Percentiles rank a stretch among this genome's conserved stretches.
Evolutionary conservation across 2,329 filamentous ascomycete genomes (phyloP).

Genomic region (Zymoseptoria brevis): DNA sequence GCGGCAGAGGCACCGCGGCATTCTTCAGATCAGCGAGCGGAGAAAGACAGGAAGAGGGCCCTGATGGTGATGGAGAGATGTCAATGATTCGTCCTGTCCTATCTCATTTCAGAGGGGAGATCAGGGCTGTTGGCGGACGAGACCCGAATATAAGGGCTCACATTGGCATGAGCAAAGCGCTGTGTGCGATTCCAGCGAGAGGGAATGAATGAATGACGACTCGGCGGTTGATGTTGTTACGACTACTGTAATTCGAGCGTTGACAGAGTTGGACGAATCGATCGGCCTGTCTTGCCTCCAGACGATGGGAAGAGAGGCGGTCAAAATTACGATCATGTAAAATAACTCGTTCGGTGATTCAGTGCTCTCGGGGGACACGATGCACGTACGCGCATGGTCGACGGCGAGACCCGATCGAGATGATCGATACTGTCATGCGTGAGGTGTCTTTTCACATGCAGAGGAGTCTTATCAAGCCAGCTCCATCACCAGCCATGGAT

Average conservation of each 20-base stretch:
- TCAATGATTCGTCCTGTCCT: not conserved
- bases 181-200: not conserved
- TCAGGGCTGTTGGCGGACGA: not conserved
- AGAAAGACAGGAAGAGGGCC: not conserved
- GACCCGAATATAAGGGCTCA: not conserved
- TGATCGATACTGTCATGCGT: not conserved
- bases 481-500: not conserved
- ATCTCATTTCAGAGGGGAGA: not conserved
- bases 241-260: not conserved
- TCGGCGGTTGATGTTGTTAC: not conserved
- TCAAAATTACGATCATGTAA: not conserved
- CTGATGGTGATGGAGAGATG: not conserved
- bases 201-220: not conserved
- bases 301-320: not conserved
- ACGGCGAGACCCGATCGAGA: not conserved
- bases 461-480: not conserved
- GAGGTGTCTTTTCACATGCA: not conserved
- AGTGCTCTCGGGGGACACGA: not conserved
- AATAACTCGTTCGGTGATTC: no score
- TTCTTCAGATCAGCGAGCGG: not conserved
- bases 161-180: not conserved
- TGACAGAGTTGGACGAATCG: not conserved
- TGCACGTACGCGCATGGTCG: not conserved
- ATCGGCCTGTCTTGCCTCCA: not conserved
- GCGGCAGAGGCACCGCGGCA: not conserved